Percentiles rank a stretch among this genome's conserved stretches.
Conservation (phyloP, 2,329 filamentous ascomycete species). For the Raffaelea albimanens region DNA sequence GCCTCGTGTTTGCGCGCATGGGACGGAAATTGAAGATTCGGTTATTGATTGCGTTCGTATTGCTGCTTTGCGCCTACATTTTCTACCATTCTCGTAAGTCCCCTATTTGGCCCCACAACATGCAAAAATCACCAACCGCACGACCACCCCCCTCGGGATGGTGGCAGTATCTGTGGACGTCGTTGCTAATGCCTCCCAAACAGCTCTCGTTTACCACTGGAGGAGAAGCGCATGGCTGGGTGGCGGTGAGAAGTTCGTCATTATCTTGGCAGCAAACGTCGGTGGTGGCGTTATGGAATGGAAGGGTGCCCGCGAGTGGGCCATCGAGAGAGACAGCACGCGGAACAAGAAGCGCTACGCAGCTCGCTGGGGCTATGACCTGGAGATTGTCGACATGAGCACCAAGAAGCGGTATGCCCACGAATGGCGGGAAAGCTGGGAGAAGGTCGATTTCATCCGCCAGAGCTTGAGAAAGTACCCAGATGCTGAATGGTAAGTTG, state of each 20-base stretch:
- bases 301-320: slow-evolving; percentile 97
- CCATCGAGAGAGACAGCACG: slow-evolving; percentile 91
- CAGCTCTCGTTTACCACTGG: slow-evolving; percentile 52
- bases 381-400: slow-evolving; percentile 97
- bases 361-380: slow-evolving; percentile 80
- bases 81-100: slow-evolving; percentile 68
- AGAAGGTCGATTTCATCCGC: slow-evolving; percentile 92
- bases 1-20: slow-evolving; percentile 38
- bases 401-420: slow-evolving; percentile 98
- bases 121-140: no score
- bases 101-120: background rate
- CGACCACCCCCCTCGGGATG: no score
- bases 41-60: slow-evolving; percentile 45
- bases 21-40: slow-evolving; percentile 58
- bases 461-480: slow-evolving; percentile 88
- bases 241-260: slow-evolving; percentile 82
- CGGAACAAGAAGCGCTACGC: slow-evolving; percentile 91
- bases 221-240: slow-evolving; percentile 65
- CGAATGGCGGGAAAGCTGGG: slow-evolving; percentile 98
- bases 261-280: slow-evolving; percentile 87
- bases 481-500: slow-evolving; percentile 76
- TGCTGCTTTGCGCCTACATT: slow-evolving; percentile 53
- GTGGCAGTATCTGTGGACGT: no score
- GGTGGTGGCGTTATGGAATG: slow-evolving; percentile 98
- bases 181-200: slow-evolving; percentile 14